A percentile compares a stretch with the other conserved stretches of the same genome.
These are phyloP conservation scores for Zymoseptoria tritici DNA, from an alignment of 2,329 filamentous ascomycete species.

Conservation along the genomic window DNA sequence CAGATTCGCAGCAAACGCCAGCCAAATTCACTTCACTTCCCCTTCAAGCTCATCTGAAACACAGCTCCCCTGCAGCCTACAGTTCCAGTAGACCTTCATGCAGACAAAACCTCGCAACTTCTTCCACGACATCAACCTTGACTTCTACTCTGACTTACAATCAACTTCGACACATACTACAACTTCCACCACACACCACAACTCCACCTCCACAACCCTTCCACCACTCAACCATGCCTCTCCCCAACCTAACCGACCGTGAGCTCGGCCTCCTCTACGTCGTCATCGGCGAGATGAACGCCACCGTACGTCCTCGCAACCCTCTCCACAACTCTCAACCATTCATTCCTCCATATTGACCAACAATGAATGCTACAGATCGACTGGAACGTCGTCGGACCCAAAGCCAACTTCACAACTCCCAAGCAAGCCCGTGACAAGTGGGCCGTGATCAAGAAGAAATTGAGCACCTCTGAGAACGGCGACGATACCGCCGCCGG, in stretches of 20 bases:
- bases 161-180: not conserved
- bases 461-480: conserved; percentile 7
- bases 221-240: conserved; percentile 9
- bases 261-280: conserved; percentile 17
- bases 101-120: not conserved
- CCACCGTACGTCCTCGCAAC: conserved; percentile 3
- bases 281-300: conserved; percentile 14
- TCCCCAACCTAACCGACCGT: conserved; percentile 13
- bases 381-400: conserved; percentile 17
- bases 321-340: not conserved
- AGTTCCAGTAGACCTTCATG: not conserved
- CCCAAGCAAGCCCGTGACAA: conserved; percentile 19
- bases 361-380: conserved; percentile 9
- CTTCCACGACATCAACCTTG: not conserved
- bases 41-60: not conserved
- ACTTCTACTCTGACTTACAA: not conserved
- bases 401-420: conserved; percentile 11
- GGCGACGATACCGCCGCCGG: not conserved
- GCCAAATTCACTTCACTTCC: not conserved
- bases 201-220: not conserved
- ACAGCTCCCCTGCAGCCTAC: not conserved
- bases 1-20: not conserved
- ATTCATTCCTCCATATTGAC: not conserved
- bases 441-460: conserved; percentile 13
- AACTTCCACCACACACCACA: not conserved